These are phyloP conservation scores for Catharanthus roseus DNA, from an alignment of 257 asterid genomes.

Conservation along the genomic window DNA sequence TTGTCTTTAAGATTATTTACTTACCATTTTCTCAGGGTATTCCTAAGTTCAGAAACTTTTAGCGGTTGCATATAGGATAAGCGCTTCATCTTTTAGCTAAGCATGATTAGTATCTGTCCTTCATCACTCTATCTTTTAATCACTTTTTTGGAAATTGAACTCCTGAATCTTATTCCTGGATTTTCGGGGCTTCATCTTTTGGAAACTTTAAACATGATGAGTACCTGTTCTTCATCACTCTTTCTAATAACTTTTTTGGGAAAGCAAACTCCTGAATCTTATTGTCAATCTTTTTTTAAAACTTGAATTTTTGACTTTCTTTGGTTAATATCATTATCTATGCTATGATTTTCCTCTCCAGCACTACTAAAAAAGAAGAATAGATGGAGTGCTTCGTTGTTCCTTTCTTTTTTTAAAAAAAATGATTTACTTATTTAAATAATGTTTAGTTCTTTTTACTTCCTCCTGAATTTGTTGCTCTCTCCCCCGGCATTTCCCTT, in stretches of 20 bases:
- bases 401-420: background rate
- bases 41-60: background rate
- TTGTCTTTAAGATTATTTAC: background rate
- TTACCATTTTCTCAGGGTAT: background rate
- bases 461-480: background rate
- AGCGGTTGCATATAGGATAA: background rate
- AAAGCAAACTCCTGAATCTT: background rate
- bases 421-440: background rate
- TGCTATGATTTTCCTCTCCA: background rate
- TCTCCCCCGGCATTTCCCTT: conserved; percentile 7
- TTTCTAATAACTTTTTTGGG: background rate
- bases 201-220: background rate
- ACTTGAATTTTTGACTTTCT: background rate
- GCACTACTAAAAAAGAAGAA: background rate
- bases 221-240: background rate
- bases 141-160: background rate
- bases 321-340: background rate
- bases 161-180: background rate
- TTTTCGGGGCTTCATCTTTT: background rate
- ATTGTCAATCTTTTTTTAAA: background rate
- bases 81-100: background rate
- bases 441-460: background rate
- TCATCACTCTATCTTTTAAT: background rate
- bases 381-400: background rate
- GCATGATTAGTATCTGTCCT: background rate